These are phyloP conservation scores for Lotus japonicus DNA, from an alignment of 306 rosid species.

Conservation along the genomic window DNA sequence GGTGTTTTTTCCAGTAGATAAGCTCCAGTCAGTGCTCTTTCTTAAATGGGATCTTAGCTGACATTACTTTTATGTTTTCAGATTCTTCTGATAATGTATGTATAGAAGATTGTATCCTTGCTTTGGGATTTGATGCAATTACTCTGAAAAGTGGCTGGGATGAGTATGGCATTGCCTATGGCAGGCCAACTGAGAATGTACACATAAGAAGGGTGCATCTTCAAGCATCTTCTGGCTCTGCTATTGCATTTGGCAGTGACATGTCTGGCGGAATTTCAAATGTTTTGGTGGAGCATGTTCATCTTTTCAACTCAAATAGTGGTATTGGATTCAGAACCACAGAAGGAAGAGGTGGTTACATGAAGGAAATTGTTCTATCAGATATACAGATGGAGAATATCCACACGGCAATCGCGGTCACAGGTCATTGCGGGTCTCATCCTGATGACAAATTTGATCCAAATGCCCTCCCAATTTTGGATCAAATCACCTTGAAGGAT, in stretches of 20 bases:
- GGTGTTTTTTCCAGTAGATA: too few relatives aligned
- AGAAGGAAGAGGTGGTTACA: slow-evolving; percentile 89
- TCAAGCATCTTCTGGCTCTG: slow-evolving; percentile 65
- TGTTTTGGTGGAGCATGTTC: slow-evolving; percentile 64
- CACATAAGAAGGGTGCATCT: slow-evolving; percentile 78
- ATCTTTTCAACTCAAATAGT: slow-evolving; percentile 50
- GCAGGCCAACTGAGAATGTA: slow-evolving; percentile 71
- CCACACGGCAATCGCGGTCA: slow-evolving; percentile 58
- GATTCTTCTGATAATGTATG: slow-evolving; percentile 90
- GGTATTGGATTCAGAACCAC: slow-evolving; percentile 76
- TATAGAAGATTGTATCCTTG: slow-evolving; percentile 73
- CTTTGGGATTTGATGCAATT: slow-evolving; percentile 78
- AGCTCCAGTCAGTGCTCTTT: too few relatives aligned
- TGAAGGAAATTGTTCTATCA: slow-evolving; percentile 52
- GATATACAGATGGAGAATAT: slow-evolving; percentile 61
- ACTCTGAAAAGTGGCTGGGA: slow-evolving; percentile 98
- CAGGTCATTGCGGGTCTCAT: slow-evolving; percentile 72
- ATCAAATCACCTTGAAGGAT: slow-evolving; percentile 56
- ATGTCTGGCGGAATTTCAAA: slow-evolving; percentile 95
- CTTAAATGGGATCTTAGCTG: too few relatives aligned
- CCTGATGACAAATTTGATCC: slow-evolving; percentile 92
- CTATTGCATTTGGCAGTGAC: slow-evolving; percentile 88
- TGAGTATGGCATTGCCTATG: slow-evolving; percentile 82
- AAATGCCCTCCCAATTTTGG: slow-evolving; percentile 62
- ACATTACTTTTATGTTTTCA: slow-evolving; percentile 32